Percentiles rank a stretch among this genome's conserved stretches.
Conservation (phyloP, 371 early-diverging fungal species). For the Mucor racemosus region DNA sequence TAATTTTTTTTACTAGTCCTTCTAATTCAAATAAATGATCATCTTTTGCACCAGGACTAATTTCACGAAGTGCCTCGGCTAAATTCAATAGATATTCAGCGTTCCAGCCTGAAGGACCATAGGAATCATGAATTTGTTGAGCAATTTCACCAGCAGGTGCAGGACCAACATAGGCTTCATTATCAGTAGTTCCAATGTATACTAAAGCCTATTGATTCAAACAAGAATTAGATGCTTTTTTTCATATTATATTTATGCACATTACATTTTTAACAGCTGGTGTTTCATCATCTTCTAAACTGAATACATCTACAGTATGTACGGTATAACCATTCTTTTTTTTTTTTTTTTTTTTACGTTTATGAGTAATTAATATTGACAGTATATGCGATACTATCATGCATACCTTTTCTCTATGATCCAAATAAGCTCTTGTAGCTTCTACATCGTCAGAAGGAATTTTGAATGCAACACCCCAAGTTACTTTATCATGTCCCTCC, state of each 20-base stretch:
- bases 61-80: constrained; percentile 64
- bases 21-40: constrained; percentile 71
- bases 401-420: constrained; percentile 84
- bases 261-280: constrained; percentile 60
- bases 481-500: constrained; percentile 67
- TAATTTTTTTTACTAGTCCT: constrained; percentile 48
- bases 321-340: constrained; percentile 74
- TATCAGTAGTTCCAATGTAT: constrained; percentile 83
- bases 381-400: background rate
- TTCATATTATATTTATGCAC: no score
- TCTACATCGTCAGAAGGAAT: constrained; percentile 68
- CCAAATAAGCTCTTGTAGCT: constrained; percentile 75
- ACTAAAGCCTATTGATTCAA: constrained; percentile 64
- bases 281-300: constrained; percentile 40
- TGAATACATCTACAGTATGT: constrained; percentile 72
- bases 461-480: constrained; percentile 91
- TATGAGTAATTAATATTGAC: constrained; percentile 14
- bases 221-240: background rate
- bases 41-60: constrained; percentile 63
- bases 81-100: constrained; percentile 78
- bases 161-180: constrained; percentile 85
- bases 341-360: no score
- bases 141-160: constrained; percentile 75
- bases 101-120: constrained; percentile 82
- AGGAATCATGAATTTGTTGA: constrained; percentile 66